phyloP scores from a whole-genome alignment of 2,329 filamentous ascomycete genomes.

The Didymella glomerata region DNA sequence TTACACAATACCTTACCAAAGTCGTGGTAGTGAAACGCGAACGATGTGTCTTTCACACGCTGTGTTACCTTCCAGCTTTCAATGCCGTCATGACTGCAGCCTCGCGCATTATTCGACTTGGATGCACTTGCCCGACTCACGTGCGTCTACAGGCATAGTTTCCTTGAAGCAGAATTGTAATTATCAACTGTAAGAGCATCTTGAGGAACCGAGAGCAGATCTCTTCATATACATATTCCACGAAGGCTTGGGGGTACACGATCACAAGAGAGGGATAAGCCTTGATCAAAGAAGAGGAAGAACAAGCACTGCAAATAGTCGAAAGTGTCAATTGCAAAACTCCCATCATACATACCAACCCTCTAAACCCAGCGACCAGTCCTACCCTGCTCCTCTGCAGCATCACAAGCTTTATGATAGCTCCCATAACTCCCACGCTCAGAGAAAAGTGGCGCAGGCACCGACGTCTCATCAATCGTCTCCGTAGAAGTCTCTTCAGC shows the following conservation, averaged over 20 bases:
- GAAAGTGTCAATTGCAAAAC: neutral
- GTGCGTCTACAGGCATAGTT: neutral
- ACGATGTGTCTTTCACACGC: conserved; percentile 13
- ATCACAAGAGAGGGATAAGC: neutral
- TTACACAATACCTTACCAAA: conserved; percentile 14
- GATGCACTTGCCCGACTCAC: neutral
- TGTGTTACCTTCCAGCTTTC: conserved; percentile 8
- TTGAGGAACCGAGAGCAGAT: neutral
- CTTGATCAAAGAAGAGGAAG: neutral
- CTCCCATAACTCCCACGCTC: neutral
- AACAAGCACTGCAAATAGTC: neutral
- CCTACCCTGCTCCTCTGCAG: neutral
- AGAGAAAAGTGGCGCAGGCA: conserved; percentile 24
- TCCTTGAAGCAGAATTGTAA: neutral
- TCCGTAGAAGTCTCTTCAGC: no score
- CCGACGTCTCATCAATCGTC: no score
- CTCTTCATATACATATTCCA: no score
- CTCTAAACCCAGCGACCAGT: conserved; percentile 11
- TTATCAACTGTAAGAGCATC: neutral
- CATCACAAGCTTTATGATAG: neutral
- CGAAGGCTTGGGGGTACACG: no score
- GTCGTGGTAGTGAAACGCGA: no score
- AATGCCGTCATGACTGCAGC: conserved; percentile 5
- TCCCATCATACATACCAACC: neutral
- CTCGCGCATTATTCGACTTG: neutral